Evolutionary conservation across 2,329 filamentous ascomycete genomes (phyloP), one percentile per base, ranked within the genome.

Genomic region (Alternaria conjuncta): DNA sequence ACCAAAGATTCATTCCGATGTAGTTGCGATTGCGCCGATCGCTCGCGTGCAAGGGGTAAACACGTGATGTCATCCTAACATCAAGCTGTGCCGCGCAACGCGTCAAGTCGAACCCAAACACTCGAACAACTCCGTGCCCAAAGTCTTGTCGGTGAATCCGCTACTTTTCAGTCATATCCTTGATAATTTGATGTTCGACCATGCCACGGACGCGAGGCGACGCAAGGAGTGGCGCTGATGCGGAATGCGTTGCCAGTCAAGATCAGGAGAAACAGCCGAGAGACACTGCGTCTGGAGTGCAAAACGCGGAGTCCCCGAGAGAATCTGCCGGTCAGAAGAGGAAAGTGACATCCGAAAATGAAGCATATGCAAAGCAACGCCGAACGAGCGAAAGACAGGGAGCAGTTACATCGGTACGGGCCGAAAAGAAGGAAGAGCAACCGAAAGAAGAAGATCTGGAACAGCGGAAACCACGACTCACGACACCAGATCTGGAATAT

Each of bases 401-500:
- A 50, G 11, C 46, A 50, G 15, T 25, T 26, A 6, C 23, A 12
- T 28, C 21, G 23, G 23, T 26, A 11, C 25, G 21, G 23, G 46
- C 26, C 18, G 8, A 30, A 23, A 53, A 28, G 26, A 53, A 49
- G n/a, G 25, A 30, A 23, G 21, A 18, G 21, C 20, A 46, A 49
- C 15, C 30, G 43, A 51, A 23, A 13, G 25, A 50, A 44, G 32
- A 57, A 54, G 26, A 50, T 10, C 8, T 36, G 8, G 25, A 57
- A 54, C 21, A 28, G 26, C 18, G n/a, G 25, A 63, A 61, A 15
- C 57, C 64, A 3, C 54, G 64, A 9, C 49, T 63, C 6, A 51
- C 23, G 13, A 66, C 55, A 10, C 57, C 53, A 20, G 64, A 64
- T 23, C 26, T 66, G 8, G 55, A 66, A 46, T 64, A 61, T 21